Base-by-base conservation (phyloP, 805 yeast genomes). In the Yamadazyma olivae region DNA sequence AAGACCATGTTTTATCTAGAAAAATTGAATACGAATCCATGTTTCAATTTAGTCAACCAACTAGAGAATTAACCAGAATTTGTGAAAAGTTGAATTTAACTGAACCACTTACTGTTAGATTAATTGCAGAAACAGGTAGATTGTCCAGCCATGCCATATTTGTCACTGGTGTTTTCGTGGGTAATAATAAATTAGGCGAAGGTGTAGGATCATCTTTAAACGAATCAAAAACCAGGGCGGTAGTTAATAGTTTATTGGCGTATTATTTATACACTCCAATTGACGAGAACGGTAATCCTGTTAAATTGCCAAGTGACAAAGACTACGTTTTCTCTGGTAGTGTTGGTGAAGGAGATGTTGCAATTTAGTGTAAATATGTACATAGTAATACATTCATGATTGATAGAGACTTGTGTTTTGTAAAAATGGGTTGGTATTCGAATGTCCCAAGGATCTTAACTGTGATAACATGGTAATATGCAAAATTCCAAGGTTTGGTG, bases 111-210 rank as follows among this genome's bases (percentile, higher is more conserved):
- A 81, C 89, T 31, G 53, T 66, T 17, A 79, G 95, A 55, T 72
- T 93, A 40, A 67, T 93, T 38, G 90, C 95, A 22, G 99, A 93
- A 63, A 84, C 96, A 19, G 99, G 99, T 59, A 77, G 99, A 61
- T 68, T 72, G 51, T 79, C 96, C 3, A 74, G 77, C 40, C 79
- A 84, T 31, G 95, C 99, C 17, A 82, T 89, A 25, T 93, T 77
- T 49, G 83, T 91, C 10, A 95, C 91, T 22, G 98, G 96, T 33
- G 93, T 87, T 1, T 93, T 89, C 59, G 72, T 84, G 39, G 98
- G 96, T 23, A 70, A 71, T 10, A 78, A 79, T 45, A 81, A 87
- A 61, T 70, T 93, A 37, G 96, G 97, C 34, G 97, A 93, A 61
- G 96, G 96, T 27, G 88, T 84, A 54, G 99, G 98, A 24, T 71